A percentile compares a stretch with the other conserved stretches of the same genome.
Evolutionary conservation across 768 basidiomycete genomes (phyloP).

Genomic region (Mycena floridula): DNA sequence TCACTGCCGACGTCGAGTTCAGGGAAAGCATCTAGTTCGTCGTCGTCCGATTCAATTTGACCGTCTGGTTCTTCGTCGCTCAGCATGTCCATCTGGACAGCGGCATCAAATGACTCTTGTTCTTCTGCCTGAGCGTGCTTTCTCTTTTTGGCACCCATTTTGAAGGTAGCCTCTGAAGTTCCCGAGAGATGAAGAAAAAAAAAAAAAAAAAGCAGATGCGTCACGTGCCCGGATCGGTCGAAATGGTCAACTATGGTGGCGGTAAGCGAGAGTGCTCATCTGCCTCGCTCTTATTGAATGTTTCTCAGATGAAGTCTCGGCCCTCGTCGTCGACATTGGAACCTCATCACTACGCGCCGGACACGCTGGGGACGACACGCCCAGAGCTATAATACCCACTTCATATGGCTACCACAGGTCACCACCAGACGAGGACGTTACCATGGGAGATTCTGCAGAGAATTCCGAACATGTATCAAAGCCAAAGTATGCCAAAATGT

Average conservation of each 20-base stretch:
- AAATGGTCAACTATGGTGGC: slow-evolving; percentile 90
- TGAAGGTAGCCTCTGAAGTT: not conserved
- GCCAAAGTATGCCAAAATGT: slow-evolving; percentile 52
- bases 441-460: slow-evolving; percentile 45
- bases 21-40: slow-evolving; percentile 69
- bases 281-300: slow-evolving; percentile 1
- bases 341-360: slow-evolving; percentile 86
- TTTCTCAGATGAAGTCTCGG: slow-evolving; percentile 86
- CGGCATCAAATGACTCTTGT: slow-evolving; percentile 26
- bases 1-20: slow-evolving; percentile 56
- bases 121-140: slow-evolving; percentile 45
- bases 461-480: slow-evolving; percentile 25
- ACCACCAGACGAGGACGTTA: slow-evolving; percentile 39
- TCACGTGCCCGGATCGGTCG: too few species aligned
- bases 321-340: slow-evolving; percentile 93
- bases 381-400: slow-evolving; percentile 87
- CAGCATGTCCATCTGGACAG: slow-evolving; percentile 58
- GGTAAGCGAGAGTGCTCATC: slow-evolving; percentile 32
- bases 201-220: too few species aligned
- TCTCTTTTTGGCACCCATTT: slow-evolving; percentile 39
- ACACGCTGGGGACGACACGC: slow-evolving; percentile 95
- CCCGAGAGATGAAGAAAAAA: not conserved
- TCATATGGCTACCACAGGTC: slow-evolving; percentile 71
- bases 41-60: slow-evolving; percentile 46
- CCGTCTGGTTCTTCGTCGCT: slow-evolving; percentile 63